Conservation (phyloP, 108 stramenopile genomes). For the Chaetoceros tenuissimus region DNA sequence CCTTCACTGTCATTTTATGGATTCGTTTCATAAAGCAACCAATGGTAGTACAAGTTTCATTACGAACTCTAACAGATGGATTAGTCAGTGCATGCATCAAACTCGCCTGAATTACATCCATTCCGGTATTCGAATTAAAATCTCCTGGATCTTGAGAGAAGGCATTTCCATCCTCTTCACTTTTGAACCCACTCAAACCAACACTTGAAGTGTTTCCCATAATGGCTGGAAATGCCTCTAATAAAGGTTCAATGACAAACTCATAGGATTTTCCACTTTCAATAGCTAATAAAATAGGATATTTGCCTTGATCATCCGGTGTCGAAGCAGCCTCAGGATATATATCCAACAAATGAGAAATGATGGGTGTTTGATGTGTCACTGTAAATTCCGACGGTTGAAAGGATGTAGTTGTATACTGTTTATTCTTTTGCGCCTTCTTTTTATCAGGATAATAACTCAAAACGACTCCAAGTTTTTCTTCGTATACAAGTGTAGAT, state of each 20-base stretch:
- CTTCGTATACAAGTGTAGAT: too few species aligned
- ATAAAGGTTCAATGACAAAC: constrained; percentile 24
- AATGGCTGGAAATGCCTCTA: constrained; percentile 28
- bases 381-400: too few species aligned
- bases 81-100: constrained; percentile 14
- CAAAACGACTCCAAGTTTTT: too few species aligned
- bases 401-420: too few species aligned
- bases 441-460: too few species aligned
- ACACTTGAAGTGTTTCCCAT: constrained; percentile 26
- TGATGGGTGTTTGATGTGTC: too few species aligned
- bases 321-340: constrained; percentile 28
- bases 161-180: constrained; percentile 32
- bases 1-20: too few species aligned
- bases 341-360: constrained; percentile 16
- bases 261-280: constrained; percentile 44
- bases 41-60: too few species aligned
- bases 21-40: too few species aligned
- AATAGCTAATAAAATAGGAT: constrained; percentile 35
- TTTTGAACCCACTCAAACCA: too few species aligned
- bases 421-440: too few species aligned
- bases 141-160: constrained; percentile 22
- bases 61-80: too few species aligned
- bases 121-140: constrained; percentile 8
- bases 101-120: constrained; percentile 19
- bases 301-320: constrained; percentile 24